These are phyloP conservation scores for Smittium culicis DNA, from an alignment of 371 early-diverging fungal species.

Conservation along the genomic window DNA sequence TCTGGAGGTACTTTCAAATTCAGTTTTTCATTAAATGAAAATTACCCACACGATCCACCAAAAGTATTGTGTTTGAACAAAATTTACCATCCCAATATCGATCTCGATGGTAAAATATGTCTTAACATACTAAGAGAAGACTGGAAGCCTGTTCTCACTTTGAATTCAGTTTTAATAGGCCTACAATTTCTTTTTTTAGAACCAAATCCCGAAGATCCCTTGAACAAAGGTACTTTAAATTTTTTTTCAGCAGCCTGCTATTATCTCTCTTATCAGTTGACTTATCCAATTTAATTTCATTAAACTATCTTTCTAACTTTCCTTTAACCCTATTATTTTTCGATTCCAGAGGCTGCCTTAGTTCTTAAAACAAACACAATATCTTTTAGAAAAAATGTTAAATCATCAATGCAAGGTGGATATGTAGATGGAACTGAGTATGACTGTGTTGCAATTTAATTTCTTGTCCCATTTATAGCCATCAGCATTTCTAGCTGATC, in stretches of 20 bases:
- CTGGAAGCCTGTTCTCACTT: slow-evolving; percentile 98
- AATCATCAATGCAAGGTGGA: neutral
- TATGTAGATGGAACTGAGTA: neutral
- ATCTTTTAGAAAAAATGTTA: neutral
- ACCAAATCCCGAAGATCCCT: slow-evolving; percentile 98
- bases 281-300: neutral
- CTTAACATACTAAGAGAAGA: slow-evolving; percentile 97
- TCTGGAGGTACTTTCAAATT: slow-evolving; percentile 84
- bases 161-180: slow-evolving; percentile 91
- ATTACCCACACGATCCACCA: slow-evolving; percentile 98
- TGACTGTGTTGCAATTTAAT: neutral
- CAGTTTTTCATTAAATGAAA: slow-evolving; percentile 73
- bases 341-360: neutral
- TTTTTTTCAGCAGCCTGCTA: neutral
- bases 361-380: neutral
- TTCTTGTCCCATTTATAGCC: no score
- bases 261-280: no score
- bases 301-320: neutral
- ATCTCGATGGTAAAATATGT: slow-evolving; percentile 94
- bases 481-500: no score
- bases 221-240: slow-evolving; percentile 64
- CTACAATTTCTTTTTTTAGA: slow-evolving; percentile 91
- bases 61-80: slow-evolving; percentile 84
- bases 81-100: slow-evolving; percentile 99
- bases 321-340: neutral